Percentiles rank a stretch among this genome's conserved stretches.
phyloP scores from a whole-genome alignment of 495 filamentous ascomycete species.

The Emericellopsis terricola region DNA sequence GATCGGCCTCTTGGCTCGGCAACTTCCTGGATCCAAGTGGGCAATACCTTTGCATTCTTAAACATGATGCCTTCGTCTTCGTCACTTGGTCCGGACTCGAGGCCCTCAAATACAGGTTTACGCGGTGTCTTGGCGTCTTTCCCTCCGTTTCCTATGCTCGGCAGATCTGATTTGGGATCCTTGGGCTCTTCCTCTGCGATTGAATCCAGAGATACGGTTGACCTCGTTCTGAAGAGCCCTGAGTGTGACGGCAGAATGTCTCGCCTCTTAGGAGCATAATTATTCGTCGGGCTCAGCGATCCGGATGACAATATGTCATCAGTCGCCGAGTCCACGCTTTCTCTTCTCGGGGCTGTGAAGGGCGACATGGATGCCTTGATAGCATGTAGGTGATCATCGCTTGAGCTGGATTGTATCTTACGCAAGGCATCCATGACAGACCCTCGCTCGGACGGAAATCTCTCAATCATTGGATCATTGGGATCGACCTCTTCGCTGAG shows the following conservation, averaged over 20 bases:
- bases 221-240: not conserved
- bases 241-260: conserved; percentile 1
- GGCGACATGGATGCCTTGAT: no score
- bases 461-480: conserved; percentile 31
- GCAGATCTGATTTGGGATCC: no score
- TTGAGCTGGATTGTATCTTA: conserved; percentile 24
- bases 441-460: conserved; percentile 28
- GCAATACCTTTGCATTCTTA: no score
- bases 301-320: conserved; percentile 1
- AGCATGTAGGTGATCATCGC: no score
- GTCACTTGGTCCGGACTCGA: no score
- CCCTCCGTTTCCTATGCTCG: no score
- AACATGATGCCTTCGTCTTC: conserved; percentile 1
- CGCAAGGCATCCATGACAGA: conserved; percentile 27
- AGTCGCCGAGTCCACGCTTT: not conserved
- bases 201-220: conserved; percentile 1
- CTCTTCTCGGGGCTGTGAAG: not conserved
- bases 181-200: conserved; percentile 3
- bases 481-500: conserved; percentile 15
- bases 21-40: no score
- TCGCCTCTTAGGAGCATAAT: not conserved
- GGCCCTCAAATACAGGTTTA: no score
- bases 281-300: not conserved
- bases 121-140: no score
- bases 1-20: no score